Conservation (phyloP, 768 basidiomycete genomes). For the Rhodocollybia butyracea region DNA sequence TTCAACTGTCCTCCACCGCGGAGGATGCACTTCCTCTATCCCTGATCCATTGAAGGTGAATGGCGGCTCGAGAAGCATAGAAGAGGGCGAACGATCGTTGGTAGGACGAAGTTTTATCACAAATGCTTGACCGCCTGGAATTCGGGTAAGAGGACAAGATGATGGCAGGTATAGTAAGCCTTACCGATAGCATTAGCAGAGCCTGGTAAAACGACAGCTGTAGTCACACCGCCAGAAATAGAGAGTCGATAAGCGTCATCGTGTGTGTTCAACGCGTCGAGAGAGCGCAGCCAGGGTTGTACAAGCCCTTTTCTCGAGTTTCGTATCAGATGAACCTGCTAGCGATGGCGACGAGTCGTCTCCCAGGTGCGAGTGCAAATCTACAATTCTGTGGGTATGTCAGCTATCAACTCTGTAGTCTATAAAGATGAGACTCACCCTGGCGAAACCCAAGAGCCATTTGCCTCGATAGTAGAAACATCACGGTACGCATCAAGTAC, state of each 20-base stretch:
- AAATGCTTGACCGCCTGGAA: slow-evolving; percentile 75
- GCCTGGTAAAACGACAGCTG: slow-evolving; percentile 53
- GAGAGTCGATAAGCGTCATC: slow-evolving; percentile 49
- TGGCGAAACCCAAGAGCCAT: slow-evolving; percentile 75
- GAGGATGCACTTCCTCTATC: slow-evolving; percentile 33
- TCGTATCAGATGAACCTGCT: slow-evolving; percentile 33
- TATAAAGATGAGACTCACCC: slow-evolving; percentile 38
- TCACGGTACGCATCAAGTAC: slow-evolving; percentile 13
- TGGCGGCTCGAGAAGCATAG: slow-evolving; percentile 80
- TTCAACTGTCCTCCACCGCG: slow-evolving; percentile 77
- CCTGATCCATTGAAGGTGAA: slow-evolving; percentile 37
- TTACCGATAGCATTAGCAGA: slow-evolving; percentile 55
- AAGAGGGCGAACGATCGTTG: slow-evolving; percentile 62
- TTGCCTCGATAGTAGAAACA: slow-evolving; percentile 40
- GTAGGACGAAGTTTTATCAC: slow-evolving; percentile 78
- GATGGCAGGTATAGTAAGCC: neutral
- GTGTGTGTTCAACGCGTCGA: slow-evolving; percentile 58
- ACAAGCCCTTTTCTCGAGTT: slow-evolving; percentile 40
- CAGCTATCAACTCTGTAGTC: neutral
- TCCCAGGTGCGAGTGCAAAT: slow-evolving; percentile 43
- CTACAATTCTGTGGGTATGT: slow-evolving; percentile 29
- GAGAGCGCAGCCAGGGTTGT: slow-evolving; percentile 54
- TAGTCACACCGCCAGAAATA: slow-evolving; percentile 57
- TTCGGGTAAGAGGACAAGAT: neutral
- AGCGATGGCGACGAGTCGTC: slow-evolving; percentile 20